Evolutionary conservation across 306 rosid species (phyloP).

Genomic region (Dryas drummondii): DNA sequence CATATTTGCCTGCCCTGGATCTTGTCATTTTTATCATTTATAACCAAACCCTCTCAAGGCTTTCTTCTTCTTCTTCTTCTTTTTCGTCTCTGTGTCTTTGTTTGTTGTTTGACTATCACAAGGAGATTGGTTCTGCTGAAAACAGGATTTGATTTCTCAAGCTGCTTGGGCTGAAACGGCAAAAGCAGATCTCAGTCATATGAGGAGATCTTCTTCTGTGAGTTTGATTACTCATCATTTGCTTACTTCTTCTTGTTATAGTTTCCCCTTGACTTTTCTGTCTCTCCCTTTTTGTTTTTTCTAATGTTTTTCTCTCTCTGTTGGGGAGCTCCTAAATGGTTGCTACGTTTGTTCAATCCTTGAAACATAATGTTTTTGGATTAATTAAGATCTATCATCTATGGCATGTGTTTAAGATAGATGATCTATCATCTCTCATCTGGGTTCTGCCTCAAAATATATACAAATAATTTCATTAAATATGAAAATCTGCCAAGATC

Average conservation of each 20-base stretch:
- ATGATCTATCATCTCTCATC: constrained; percentile 10
- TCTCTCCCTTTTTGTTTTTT: constrained; percentile 8
- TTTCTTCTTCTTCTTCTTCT: background rate
- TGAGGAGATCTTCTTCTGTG: constrained; percentile 59
- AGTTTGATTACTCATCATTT: constrained; percentile 32
- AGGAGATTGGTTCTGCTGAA: background rate
- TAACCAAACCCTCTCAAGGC: background rate
- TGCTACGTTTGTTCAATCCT: background rate
- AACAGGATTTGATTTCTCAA: background rate
- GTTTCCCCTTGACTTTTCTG: background rate
- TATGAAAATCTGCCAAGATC: constrained; percentile 15
- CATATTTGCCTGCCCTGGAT: background rate
- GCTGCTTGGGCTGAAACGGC: constrained; percentile 31
- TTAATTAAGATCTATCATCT: constrained; percentile 23
- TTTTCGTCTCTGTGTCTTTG: background rate
- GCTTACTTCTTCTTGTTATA: constrained; percentile 1
- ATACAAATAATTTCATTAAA: background rate
- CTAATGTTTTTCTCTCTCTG: background rate
- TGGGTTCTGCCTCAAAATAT: constrained; percentile 14
- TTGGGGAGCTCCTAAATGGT: background rate
- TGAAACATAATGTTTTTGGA: background rate
- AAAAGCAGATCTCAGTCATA: constrained; percentile 58
- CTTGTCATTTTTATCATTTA: background rate
- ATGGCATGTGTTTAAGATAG: constrained; percentile 6
- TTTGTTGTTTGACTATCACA: background rate